Evolutionary conservation across 1,284 basidiomycete species (phyloP).

Genomic region (Bothia castanella): DNA sequence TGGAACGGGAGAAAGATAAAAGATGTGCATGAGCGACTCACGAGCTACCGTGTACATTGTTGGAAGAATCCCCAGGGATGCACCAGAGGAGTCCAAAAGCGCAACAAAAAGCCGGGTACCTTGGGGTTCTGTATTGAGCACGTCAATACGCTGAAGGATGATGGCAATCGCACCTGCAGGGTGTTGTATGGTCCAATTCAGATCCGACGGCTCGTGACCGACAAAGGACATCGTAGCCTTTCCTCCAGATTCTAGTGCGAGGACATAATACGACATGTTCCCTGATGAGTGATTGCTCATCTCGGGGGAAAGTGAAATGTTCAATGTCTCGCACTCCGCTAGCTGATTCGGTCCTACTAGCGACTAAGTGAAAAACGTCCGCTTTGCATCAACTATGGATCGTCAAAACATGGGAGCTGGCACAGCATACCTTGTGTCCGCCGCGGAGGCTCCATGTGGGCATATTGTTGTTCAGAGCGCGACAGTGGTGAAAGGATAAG

Average conservation of each 20-base stretch:
- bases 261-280: constrained; percentile 7
- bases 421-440: constrained; percentile 4
- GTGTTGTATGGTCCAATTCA: constrained; percentile 18
- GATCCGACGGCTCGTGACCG: constrained; percentile 3
- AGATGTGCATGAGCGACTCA: constrained; percentile 3
- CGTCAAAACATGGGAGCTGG: neutral
- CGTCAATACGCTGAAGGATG: neutral
- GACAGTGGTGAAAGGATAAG: constrained; percentile 4
- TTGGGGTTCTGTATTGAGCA: constrained; percentile 8
- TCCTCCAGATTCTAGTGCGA: constrained; percentile 15
- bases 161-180: constrained; percentile 12
- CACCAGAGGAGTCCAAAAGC: constrained; percentile 8
- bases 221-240: neutral
- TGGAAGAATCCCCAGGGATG: constrained; percentile 6
- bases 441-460: neutral
- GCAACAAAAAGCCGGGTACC: constrained; percentile 13
- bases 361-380: neutral
- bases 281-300: neutral
- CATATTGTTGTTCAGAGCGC: neutral
- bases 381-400: neutral
- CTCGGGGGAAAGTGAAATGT: constrained; percentile 4
- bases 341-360: neutral
- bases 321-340: constrained; percentile 16
- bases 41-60: constrained; percentile 11
- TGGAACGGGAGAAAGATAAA: neutral